A percentile compares a stretch with the other conserved stretches of the same genome.
Evolutionary conservation across 495 filamentous ascomycete genomes (phyloP).

Genomic region (Bombardia bombarda): DNA sequence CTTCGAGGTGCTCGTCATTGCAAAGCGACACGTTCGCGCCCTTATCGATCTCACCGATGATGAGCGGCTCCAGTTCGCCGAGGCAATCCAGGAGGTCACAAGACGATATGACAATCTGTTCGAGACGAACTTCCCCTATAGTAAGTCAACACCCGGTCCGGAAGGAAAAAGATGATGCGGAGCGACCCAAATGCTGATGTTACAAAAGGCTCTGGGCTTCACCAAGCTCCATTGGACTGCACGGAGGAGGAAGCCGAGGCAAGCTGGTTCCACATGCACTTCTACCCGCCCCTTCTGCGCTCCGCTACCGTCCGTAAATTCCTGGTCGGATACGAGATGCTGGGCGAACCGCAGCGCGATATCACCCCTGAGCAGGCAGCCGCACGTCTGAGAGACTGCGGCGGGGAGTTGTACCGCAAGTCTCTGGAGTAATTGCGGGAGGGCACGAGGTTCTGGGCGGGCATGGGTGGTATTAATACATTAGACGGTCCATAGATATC

Average conservation of each 20-base stretch:
- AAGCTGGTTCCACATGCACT: conserved; percentile 92
- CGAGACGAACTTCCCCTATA: conserved; percentile 94
- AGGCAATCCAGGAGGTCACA: conserved; percentile 78
- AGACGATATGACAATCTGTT: conserved; percentile 94
- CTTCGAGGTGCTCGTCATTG: conserved; percentile 88
- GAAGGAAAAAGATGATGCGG: too few species aligned
- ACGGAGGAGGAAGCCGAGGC: conserved; percentile 74
- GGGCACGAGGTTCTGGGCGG: not conserved
- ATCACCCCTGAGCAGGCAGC: conserved; percentile 97
- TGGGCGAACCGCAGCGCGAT: conserved; percentile 94
- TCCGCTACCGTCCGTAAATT: conserved; percentile 95
- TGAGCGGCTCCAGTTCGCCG: conserved; percentile 66
- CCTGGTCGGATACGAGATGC: conserved; percentile 87
- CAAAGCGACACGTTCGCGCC: conserved; percentile 68
- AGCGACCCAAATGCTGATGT: too few species aligned
- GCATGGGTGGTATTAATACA: conserved; percentile 6
- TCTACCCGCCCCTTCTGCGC: conserved; percentile 87
- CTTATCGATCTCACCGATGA: conserved; percentile 68
- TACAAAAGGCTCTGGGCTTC: conserved; percentile 62
- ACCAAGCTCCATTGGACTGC: conserved; percentile 90
- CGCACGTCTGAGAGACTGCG: conserved; percentile 60
- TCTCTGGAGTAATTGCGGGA: conserved; percentile 35
- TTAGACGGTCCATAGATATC: not conserved
- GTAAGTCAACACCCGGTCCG: conserved; percentile 33
- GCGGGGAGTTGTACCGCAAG: conserved; percentile 77